Conservation (phyloP, 768 basidiomycete species). For the Pulveroboletus sp. region DNA sequence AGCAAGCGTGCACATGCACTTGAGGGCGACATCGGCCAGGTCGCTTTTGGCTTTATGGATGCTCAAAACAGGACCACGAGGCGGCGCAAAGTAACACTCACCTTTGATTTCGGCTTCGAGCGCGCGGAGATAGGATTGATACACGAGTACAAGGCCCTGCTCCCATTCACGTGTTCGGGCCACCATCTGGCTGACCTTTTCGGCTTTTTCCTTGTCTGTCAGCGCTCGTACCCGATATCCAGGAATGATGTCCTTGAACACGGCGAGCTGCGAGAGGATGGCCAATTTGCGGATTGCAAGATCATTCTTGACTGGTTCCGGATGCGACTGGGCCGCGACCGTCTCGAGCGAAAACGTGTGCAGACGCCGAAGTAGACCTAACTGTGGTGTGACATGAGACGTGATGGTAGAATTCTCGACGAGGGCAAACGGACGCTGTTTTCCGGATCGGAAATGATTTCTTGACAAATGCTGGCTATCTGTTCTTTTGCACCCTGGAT, state of each 20-base stretch:
- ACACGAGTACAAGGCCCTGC: slow-evolving; percentile 84
- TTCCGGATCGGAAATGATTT: slow-evolving; percentile 92
- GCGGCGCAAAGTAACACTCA: slow-evolving; percentile 14
- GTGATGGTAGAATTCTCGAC: slow-evolving; percentile 2
- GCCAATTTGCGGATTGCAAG: slow-evolving; percentile 82
- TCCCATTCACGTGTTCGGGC: slow-evolving; percentile 90
- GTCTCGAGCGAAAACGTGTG: slow-evolving; percentile 84
- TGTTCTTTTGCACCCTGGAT: slow-evolving; percentile 88
- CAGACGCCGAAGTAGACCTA: slow-evolving; percentile 84
- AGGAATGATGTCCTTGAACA: slow-evolving; percentile 95
- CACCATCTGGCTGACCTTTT: slow-evolving; percentile 95
- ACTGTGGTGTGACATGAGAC: slow-evolving; percentile 42
- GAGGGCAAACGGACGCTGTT: slow-evolving; percentile 65
- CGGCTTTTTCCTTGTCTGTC: slow-evolving; percentile 86
- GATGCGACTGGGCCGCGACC: slow-evolving; percentile 66
- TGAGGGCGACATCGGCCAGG: slow-evolving; percentile 66
- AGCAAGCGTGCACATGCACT: slow-evolving; percentile 85
- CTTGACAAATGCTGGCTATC: slow-evolving; percentile 90
- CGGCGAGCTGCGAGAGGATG: slow-evolving; percentile 85
- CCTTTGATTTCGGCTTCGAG: slow-evolving; percentile 89
- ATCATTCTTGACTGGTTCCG: slow-evolving; percentile 76
- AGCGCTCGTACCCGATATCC: slow-evolving; percentile 92
- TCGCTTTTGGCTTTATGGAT: slow-evolving; percentile 55
- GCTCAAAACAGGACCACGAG: slow-evolving; percentile 18
- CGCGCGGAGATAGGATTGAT: slow-evolving; percentile 84